A percentile compares a stretch with the other conserved stretches of the same genome.
phyloP scores from a whole-genome alignment of 1,284 basidiomycete species.

The Ustilago shanxiensis region DNA sequence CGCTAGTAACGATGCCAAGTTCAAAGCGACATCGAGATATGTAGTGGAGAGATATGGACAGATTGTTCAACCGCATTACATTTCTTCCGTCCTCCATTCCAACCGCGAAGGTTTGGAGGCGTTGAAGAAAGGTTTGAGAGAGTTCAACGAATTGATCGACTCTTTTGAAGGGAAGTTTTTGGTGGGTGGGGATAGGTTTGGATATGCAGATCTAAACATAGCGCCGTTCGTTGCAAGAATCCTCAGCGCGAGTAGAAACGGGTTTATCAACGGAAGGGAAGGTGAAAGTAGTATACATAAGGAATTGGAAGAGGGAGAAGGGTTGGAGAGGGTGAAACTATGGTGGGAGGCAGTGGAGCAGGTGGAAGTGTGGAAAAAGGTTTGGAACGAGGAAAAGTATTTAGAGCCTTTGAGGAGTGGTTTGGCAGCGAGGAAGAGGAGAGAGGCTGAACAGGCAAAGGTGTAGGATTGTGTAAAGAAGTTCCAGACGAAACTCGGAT shows the following conservation, averaged over 20 bases:
- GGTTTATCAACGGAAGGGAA: no score
- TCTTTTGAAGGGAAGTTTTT: background rate
- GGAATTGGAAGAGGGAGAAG: slow-evolving; percentile 5
- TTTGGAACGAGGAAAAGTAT: slow-evolving; percentile 24
- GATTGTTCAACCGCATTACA: slow-evolving; percentile 23
- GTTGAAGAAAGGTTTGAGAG: slow-evolving; percentile 6
- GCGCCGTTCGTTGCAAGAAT: slow-evolving; percentile 18
- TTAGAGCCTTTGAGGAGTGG: background rate
- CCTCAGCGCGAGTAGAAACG: no score
- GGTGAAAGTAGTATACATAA: slow-evolving; percentile 6
- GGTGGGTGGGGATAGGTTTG: slow-evolving; percentile 9
- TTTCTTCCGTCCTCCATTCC: background rate
- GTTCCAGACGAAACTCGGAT: no score
- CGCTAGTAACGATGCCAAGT: background rate
- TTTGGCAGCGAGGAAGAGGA: background rate
- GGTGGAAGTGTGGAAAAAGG: slow-evolving; percentile 8
- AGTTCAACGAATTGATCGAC: slow-evolving; percentile 11
- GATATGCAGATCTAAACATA: slow-evolving; percentile 26
- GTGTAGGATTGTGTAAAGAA: no score
- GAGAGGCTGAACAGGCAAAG: background rate
- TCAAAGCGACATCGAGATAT: slow-evolving; percentile 15
- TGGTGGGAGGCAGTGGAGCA: slow-evolving; percentile 26
- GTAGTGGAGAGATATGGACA: slow-evolving; percentile 26
- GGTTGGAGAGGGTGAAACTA: slow-evolving; percentile 12
- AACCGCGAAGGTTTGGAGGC: background rate